Conservation (phyloP, 2,329 filamentous ascomycete species). For the Fusarium zealandicum region DNA sequence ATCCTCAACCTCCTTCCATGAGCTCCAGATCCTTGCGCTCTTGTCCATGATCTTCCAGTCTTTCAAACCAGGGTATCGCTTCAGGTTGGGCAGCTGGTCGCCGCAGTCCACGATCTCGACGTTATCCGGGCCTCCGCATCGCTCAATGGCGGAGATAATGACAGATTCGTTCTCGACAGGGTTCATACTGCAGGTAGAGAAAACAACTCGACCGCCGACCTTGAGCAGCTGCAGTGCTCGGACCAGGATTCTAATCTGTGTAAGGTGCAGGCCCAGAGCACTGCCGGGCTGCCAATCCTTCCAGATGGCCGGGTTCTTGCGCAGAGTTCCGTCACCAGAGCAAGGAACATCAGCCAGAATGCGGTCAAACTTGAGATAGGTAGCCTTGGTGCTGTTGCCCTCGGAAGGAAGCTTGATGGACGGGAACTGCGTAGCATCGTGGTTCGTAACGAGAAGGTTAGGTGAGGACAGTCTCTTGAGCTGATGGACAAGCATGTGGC, state of each 20-base stretch:
- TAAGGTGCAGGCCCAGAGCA: constrained; percentile 84
- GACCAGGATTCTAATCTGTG: constrained; percentile 88
- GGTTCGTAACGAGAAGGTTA: constrained; percentile 96
- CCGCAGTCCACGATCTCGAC: constrained; percentile 87
- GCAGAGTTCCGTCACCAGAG: constrained; percentile 90
- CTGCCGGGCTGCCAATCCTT: constrained; percentile 92
- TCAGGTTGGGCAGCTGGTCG: constrained; percentile 76
- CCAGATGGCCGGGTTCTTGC: constrained; percentile 95
- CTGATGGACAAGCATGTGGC: constrained; percentile 97
- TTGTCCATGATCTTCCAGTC: constrained; percentile 94
- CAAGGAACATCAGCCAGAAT: constrained; percentile 97
- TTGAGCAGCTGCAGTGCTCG: constrained; percentile 96
- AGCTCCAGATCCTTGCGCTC: constrained; percentile 77
- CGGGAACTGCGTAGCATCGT: constrained; percentile 95
- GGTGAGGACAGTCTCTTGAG: constrained; percentile 96
- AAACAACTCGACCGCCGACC: constrained; percentile 91
- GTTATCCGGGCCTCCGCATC: constrained; percentile 83
- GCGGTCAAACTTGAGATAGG: constrained; percentile 95
- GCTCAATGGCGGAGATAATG: constrained; percentile 83
- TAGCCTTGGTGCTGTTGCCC: constrained; percentile 61
- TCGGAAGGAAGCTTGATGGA: constrained; percentile 80
- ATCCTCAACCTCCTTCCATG: constrained; percentile 81
- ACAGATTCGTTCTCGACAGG: constrained; percentile 97
- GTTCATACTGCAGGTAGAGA: constrained; percentile 99
- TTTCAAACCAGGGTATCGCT: constrained; percentile 78